These are phyloP conservation scores for Sphenostylis stenocarpa DNA, from an alignment of 306 rosid species.

Conservation along the genomic window DNA sequence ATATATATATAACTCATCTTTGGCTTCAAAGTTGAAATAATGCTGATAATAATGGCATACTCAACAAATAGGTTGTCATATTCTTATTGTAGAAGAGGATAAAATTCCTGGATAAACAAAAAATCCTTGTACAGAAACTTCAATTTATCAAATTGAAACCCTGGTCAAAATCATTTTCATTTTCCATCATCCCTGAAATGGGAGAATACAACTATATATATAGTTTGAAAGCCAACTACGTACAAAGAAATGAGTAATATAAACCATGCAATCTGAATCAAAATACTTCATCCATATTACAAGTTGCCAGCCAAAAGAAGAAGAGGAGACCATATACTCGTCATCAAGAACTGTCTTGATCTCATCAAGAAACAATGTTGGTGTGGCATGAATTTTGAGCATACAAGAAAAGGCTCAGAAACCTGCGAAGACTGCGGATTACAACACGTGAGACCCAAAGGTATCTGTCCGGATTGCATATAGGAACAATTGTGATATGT, in stretches of 20 bases:
- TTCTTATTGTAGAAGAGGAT: conserved; percentile 24
- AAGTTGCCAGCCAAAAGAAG: conserved; percentile 47
- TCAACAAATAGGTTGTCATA: background rate
- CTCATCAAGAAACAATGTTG: conserved; percentile 42
- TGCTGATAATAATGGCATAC: too few species aligned
- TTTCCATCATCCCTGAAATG: background rate
- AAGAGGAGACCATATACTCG: conserved; percentile 47
- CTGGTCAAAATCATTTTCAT: conserved; percentile 5
- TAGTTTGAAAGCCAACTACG: conserved; percentile 11
- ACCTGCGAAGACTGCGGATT: conserved; percentile 33
- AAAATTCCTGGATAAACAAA: background rate
- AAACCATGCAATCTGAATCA: background rate
- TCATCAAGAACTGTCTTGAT: conserved; percentile 47
- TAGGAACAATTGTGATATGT: conserved; percentile 41
- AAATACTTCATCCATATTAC: conserved; percentile 22
- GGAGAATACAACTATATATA: conserved; percentile 1
- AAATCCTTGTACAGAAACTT: background rate
- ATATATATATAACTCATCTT: too few species aligned
- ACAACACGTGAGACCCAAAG: conserved; percentile 47
- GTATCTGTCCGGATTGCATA: conserved; percentile 44
- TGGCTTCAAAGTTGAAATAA: too few species aligned
- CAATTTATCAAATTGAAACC: background rate
- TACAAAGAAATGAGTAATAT: conserved; percentile 9
- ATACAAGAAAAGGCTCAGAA: conserved; percentile 42
- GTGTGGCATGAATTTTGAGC: conserved; percentile 40